Evolutionary conservation across 169 alveolate species (phyloP).

Genomic region (Eimeria zaria): DNA sequence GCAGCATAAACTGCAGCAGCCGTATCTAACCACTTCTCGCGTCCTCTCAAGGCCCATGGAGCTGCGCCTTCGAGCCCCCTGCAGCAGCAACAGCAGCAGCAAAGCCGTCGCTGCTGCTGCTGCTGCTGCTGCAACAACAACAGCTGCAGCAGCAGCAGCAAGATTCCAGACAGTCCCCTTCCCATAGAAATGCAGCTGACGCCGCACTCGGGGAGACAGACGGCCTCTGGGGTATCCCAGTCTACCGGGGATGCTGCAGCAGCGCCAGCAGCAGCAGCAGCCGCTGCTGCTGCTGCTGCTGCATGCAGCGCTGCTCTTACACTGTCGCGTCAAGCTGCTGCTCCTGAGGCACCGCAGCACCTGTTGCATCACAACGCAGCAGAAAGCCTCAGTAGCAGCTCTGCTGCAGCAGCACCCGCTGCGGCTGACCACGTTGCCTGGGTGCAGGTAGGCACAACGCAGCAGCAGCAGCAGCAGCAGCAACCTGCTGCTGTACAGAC

Average conservation of each 20-base stretch:
- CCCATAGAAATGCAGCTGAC: slow-evolving; percentile 63
- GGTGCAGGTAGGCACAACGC: slow-evolving; percentile 62
- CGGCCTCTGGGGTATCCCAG: slow-evolving; percentile 34
- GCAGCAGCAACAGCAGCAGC: slow-evolving; percentile 80
- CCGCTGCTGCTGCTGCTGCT: slow-evolving; percentile 79
- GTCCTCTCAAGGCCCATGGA: slow-evolving; percentile 55
- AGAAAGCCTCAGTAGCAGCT: slow-evolving; percentile 16
- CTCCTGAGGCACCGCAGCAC: background rate
- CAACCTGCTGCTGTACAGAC: slow-evolving; percentile 59
- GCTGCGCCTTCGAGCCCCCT: slow-evolving; percentile 42
- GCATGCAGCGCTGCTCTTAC: slow-evolving; percentile 72
- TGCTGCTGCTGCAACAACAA: slow-evolving; percentile 56
- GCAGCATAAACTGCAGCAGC: slow-evolving; percentile 22
- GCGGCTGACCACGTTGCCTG: slow-evolving; percentile 54
- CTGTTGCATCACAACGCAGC: slow-evolving; percentile 28
- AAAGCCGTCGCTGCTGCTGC: slow-evolving; percentile 65
- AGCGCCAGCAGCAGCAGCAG: slow-evolving; percentile 73
- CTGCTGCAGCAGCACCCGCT: slow-evolving; percentile 69
- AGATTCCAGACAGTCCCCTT: background rate
- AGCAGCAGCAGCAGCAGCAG: slow-evolving; percentile 78
- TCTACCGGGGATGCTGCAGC: slow-evolving; percentile 34
- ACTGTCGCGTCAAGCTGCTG: slow-evolving; percentile 42
- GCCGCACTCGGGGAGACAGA: background rate
- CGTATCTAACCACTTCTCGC: background rate
- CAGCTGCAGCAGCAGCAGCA: slow-evolving; percentile 38